Evolutionary conservation across 192 early-diverging fungal species (phyloP).

Genomic region (Podila horticola): DNA sequence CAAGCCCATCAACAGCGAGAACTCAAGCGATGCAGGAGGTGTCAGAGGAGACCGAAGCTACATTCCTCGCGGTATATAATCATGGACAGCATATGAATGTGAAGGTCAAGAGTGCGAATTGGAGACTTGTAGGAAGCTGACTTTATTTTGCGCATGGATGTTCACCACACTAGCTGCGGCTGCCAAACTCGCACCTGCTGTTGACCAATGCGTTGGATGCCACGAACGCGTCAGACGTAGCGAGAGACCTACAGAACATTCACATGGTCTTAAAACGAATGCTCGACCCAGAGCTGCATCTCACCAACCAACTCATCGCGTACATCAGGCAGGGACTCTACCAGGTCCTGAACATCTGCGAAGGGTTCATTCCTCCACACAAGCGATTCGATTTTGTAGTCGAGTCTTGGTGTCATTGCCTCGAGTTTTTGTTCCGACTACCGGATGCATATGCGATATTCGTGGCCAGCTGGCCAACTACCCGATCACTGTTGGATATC

Average conservation of each 20-base stretch:
- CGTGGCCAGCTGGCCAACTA: conserved; percentile 16
- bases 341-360: conserved; percentile 20
- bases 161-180: conserved; percentile 9
- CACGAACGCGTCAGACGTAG: conserved; percentile 15
- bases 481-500: conserved; percentile 13
- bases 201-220: conserved; percentile 14
- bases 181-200: conserved; percentile 17
- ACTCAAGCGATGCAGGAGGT: neutral
- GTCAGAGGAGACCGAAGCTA: conserved; percentile 17
- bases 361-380: conserved; percentile 14
- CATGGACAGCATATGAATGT: neutral
- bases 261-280: conserved; percentile 9
- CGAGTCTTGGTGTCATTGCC: conserved; percentile 34
- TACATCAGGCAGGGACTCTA: conserved; percentile 30
- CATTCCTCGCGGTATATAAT: conserved; percentile 14
- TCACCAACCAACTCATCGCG: conserved; percentile 23
- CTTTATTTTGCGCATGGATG: neutral
- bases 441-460: conserved; percentile 32
- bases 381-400: conserved; percentile 41
- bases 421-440: conserved; percentile 25
- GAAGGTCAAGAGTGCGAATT: neutral
- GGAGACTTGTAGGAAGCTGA: too few species aligned
- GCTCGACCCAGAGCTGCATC: conserved; percentile 28
- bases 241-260: conserved; percentile 3
- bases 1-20: too few species aligned